phyloP scores from a whole-genome alignment of 23 red algal genomes.

The Gracilaria gracilis region DNA sequence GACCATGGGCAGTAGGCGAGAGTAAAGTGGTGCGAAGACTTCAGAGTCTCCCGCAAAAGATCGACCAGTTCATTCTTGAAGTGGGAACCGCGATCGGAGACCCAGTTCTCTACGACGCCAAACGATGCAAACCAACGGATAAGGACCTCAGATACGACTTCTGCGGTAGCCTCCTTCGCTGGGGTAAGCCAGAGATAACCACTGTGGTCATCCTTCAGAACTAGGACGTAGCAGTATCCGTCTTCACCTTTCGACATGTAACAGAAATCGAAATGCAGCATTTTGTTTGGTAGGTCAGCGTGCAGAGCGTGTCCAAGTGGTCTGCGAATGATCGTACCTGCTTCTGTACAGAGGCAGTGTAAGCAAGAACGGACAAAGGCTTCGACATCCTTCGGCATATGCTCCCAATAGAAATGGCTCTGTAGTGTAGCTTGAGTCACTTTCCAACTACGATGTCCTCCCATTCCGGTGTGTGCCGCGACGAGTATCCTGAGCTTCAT shows the following conservation, averaged over 20 bases:
- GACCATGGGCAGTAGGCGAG: slow-evolving; percentile 26
- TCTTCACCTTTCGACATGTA: slow-evolving; percentile 20
- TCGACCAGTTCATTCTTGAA: slow-evolving; percentile 12
- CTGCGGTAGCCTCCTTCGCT: background rate
- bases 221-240: background rate
- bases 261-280: slow-evolving; percentile 44
- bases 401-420: slow-evolving; percentile 18
- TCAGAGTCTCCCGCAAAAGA: background rate
- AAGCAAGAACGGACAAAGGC: slow-evolving; percentile 30
- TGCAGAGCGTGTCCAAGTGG: slow-evolving; percentile 2
- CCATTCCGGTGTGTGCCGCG: slow-evolving; percentile 35
- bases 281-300: background rate
- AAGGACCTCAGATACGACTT: background rate
- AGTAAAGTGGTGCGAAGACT: slow-evolving; percentile 55
- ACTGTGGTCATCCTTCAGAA: slow-evolving; percentile 35
- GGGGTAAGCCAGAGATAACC: slow-evolving; percentile 3
- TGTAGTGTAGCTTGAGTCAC: slow-evolving; percentile 6
- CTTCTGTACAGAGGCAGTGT: slow-evolving; percentile 28
- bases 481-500: slow-evolving; percentile 32
- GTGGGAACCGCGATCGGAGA: slow-evolving; percentile 19
- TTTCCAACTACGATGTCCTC: slow-evolving; percentile 25
- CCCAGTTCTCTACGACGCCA: background rate
- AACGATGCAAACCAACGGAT: slow-evolving; percentile 12
- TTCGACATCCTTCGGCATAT: slow-evolving; percentile 16
- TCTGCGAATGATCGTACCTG: background rate